A percentile compares a stretch with the other conserved stretches of the same genome.
Conservation (phyloP, 1,139 yeast genomes). For the Yamadazyma aaseri region DNA sequence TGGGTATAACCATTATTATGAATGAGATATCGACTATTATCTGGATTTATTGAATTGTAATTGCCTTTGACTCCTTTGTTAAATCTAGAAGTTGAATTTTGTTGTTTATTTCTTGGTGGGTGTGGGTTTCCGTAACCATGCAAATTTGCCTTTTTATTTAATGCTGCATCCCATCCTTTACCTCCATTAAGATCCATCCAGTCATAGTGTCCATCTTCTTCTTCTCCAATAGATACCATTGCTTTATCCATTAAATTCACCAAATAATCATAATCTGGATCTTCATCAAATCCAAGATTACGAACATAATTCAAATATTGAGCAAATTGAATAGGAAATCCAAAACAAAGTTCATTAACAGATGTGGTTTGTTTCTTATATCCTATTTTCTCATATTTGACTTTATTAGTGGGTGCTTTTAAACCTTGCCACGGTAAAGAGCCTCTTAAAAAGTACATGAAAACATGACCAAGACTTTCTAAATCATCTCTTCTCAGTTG, state of each 20-base stretch:
- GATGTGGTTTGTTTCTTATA: slow-evolving; percentile 73
- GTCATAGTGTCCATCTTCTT: slow-evolving; percentile 70
- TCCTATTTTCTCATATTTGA: slow-evolving; percentile 80
- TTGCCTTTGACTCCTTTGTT: slow-evolving; percentile 16
- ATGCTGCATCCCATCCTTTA: slow-evolving; percentile 77
- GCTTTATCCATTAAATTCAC: slow-evolving; percentile 44
- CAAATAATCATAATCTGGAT: slow-evolving; percentile 66
- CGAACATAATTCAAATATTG: slow-evolving; percentile 73
- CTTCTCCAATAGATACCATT: slow-evolving; percentile 24
- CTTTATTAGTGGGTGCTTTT: slow-evolving; percentile 79
- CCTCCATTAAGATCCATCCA: slow-evolving; percentile 86
- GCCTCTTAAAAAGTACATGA: slow-evolving; percentile 62
- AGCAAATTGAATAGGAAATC: slow-evolving; percentile 74
- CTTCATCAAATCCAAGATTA: slow-evolving; percentile 70
- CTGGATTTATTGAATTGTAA: slow-evolving; percentile 28
- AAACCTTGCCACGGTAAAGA: slow-evolving; percentile 56
- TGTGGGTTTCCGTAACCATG: slow-evolving; percentile 80
- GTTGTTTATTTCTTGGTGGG: slow-evolving; percentile 40
- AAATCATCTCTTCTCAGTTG: slow-evolving; percentile 65
- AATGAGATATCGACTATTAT: slow-evolving; percentile 19
- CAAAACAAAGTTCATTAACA: slow-evolving; percentile 64
- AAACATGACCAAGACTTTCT: slow-evolving; percentile 64
- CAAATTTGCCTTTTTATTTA: slow-evolving; percentile 75
- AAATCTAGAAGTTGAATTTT: slow-evolving; percentile 13
- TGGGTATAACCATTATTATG: slow-evolving; percentile 12